Conservation (phyloP, 768 basidiomycete species). For the Porphyrellus cyaneotinctus region DNA sequence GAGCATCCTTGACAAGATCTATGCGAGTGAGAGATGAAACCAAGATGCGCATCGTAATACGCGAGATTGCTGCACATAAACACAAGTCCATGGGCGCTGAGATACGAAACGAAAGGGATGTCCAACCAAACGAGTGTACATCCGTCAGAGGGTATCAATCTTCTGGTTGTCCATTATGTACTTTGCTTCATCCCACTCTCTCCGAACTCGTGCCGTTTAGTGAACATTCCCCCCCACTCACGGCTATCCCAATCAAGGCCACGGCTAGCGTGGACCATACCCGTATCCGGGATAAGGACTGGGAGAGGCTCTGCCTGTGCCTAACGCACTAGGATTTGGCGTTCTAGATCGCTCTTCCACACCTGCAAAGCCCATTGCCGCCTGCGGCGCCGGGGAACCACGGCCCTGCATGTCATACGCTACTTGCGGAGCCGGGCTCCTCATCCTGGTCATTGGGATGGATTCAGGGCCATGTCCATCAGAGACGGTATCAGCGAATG, state of each 20-base stretch:
- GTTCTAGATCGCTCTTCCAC: constrained; percentile 29
- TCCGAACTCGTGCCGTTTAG: constrained; percentile 11
- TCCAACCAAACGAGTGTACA: constrained; percentile 29
- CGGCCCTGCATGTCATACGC: constrained; percentile 37
- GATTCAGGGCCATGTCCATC: constrained; percentile 45
- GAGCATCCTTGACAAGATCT: constrained; percentile 22
- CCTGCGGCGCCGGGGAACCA: constrained; percentile 42
- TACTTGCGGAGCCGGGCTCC: constrained; percentile 41
- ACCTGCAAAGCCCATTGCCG: constrained; percentile 35
- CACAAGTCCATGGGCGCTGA: constrained; percentile 8
- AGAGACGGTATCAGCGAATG: constrained; percentile 44
- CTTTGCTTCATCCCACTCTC: constrained; percentile 8
- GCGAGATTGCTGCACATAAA: constrained; percentile 13
- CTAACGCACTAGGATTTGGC: constrained; percentile 25
- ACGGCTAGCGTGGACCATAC: constrained; percentile 30
- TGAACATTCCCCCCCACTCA: neutral
- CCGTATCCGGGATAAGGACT: constrained; percentile 46
- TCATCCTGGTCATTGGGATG: constrained; percentile 62
- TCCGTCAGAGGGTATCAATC: constrained; percentile 15
- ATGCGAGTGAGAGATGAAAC: constrained; percentile 15
- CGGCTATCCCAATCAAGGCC: neutral
- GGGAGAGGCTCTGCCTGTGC: constrained; percentile 40
- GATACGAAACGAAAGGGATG: constrained; percentile 2
- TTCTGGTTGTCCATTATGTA: constrained; percentile 14
- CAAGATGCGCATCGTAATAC: constrained; percentile 15